Conservation (phyloP, 2,329 filamentous ascomycete species). For the Periglandula ipomoeae region DNA sequence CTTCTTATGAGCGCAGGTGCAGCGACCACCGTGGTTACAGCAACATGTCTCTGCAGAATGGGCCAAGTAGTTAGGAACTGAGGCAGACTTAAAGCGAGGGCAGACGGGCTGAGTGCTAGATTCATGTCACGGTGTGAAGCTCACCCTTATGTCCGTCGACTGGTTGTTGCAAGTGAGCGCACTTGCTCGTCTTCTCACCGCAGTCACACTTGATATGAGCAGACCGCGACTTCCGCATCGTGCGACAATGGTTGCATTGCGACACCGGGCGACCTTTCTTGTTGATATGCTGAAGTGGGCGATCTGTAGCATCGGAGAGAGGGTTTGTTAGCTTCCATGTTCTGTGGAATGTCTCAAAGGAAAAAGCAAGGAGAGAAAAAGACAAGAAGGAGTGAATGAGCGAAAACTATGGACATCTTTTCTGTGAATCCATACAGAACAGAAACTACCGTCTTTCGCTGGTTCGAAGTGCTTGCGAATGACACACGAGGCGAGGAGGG, state of each 20-base stretch:
- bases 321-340: neutral
- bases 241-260: slow-evolving; percentile 94
- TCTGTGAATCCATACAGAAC: neutral
- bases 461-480: neutral
- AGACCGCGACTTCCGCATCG: slow-evolving; percentile 89
- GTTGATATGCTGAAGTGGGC: slow-evolving; percentile 86
- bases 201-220: slow-evolving; percentile 96
- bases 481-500: neutral
- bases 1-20: slow-evolving; percentile 56
- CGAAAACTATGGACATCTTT: neutral
- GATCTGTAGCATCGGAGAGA: slow-evolving; percentile 47
- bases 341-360: neutral
- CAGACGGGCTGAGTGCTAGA: neutral
- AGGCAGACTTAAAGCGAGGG: slow-evolving; percentile 5
- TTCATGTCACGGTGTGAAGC: slow-evolving; percentile 15
- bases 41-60: slow-evolving; percentile 51
- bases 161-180: slow-evolving; percentile 48
- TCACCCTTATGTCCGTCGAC: slow-evolving; percentile 52
- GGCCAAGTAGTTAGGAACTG: slow-evolving; percentile 9
- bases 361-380: neutral
- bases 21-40: slow-evolving; percentile 60
- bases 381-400: neutral
- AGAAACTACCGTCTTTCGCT: neutral
- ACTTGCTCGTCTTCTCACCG: slow-evolving; percentile 78
- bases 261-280: slow-evolving; percentile 96